Conservation (phyloP, 108 stramenopile genomes). For the Ochromonas danica region DNA sequence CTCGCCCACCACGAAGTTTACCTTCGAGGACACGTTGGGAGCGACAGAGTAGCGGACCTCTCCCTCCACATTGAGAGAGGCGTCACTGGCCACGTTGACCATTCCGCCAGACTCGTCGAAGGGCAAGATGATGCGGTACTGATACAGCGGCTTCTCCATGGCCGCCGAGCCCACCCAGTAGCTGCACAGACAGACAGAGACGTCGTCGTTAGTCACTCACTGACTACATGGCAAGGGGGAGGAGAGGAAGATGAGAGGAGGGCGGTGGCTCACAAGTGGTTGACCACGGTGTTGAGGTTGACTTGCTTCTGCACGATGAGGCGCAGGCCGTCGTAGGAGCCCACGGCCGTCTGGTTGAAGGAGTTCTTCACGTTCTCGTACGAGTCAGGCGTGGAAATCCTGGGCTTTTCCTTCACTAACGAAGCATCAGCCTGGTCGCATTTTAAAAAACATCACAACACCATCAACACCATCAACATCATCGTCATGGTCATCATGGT, state of each 20-base stretch:
- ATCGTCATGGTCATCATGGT: too few species aligned
- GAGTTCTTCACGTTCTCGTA: slow-evolving; percentile 26
- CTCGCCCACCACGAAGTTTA: background rate
- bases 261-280: slow-evolving; percentile 1
- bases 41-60: background rate
- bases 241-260: too few species aligned
- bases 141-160: background rate
- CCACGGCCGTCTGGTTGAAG: background rate
- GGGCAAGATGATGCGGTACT: slow-evolving; percentile 28
- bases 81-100: slow-evolving; percentile 21
- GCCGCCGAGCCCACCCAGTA: slow-evolving; percentile 9
- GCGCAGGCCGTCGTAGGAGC: slow-evolving; percentile 7
- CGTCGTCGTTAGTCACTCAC: too few species aligned
- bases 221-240: too few species aligned
- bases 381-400: background rate
- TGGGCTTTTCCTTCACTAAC: too few species aligned
- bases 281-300: slow-evolving; percentile 28
- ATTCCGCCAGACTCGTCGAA: background rate
- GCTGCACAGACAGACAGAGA: slow-evolving; percentile 8
- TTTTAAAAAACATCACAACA: too few species aligned
- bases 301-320: slow-evolving; percentile 21
- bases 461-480: too few species aligned
- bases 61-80: slow-evolving; percentile 1
- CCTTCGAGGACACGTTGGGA: background rate
- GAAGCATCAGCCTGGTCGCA: too few species aligned